Conservation (phyloP, 371 early-diverging fungal genomes). For the Mortierella sp. region DNA sequence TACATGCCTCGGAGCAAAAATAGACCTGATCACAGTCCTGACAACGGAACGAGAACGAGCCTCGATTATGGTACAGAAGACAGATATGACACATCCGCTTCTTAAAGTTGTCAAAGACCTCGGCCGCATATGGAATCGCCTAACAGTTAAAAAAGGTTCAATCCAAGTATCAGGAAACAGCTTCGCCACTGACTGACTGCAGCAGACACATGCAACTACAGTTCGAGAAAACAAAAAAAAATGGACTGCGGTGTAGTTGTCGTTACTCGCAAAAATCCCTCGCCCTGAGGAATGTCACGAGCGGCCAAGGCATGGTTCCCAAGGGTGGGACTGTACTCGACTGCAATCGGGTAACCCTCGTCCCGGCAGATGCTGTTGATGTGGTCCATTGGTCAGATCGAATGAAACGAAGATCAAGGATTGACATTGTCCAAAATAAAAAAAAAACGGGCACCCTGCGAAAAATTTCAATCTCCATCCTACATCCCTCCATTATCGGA, state of each 20-base stretch:
- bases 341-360: slow-evolving; percentile 47
- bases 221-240: slow-evolving; percentile 4
- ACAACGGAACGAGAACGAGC: slow-evolving; percentile 31
- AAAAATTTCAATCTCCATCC: no score
- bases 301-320: slow-evolving; percentile 53
- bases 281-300: slow-evolving; percentile 48
- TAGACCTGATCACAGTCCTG: slow-evolving; percentile 55
- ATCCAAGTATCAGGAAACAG: no score
- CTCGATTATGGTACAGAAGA: slow-evolving; percentile 44
- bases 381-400: slow-evolving; percentile 30
- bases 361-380: slow-evolving; percentile 32
- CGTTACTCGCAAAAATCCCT: slow-evolving; percentile 42
- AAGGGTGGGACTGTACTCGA: slow-evolving; percentile 30
- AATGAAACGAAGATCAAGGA: neutral
- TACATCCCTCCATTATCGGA: no score
- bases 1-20: slow-evolving; percentile 40
- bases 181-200: no score
- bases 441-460: neutral
- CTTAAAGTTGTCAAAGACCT: slow-evolving; percentile 49
- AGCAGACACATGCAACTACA: no score
- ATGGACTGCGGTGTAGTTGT: neutral
- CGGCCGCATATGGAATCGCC: slow-evolving; percentile 53
- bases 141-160: no score
- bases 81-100: slow-evolving; percentile 55
- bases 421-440: neutral